Evolutionary conservation across 192 early-diverging fungal genomes (phyloP), one percentile per base, ranked within the genome.

Genomic region (Podila epigama): DNA sequence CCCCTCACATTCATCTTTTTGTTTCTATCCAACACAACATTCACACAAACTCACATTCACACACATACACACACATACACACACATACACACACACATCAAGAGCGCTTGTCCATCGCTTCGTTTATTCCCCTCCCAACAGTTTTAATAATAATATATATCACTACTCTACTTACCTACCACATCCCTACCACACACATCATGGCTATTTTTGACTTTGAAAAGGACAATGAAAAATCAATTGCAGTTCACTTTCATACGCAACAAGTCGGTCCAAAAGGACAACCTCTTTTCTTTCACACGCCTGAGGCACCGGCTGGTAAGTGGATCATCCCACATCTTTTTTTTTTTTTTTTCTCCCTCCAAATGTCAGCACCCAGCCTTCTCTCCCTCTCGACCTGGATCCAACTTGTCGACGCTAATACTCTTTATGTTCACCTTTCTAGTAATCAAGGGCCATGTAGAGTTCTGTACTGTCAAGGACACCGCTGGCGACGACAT

Each of bases 391-490:
- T 27, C 27, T 11, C 18, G 11, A 27, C 6, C 28, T 51, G 1
- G 50, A n/a, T 31, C 28, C 18, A 16, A n/a, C n/a, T n/a, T n/a
- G n/a, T n/a, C n/a, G n/a, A n/a, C n/a, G n/a, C 9, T 13, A 20
- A 36, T 27, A 3, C 37, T 58, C 8, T 22, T 37, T 22, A 28
- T 50, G 0, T 13, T 25, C 20, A 0, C 37, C 3, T 28, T 53
- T 6, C 10, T 50, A 65, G 70, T 73, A 28, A 66, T 68, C 36
- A 61, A 20, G 1, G 72, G 72, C 5, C 53, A 77, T 51, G 60
- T 77, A 13, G 72, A 77, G 33, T 77, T 77, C 37, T 41, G 60
- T 22, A 36, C 72, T 9, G 48, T 68, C 52, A 68, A 77, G 55
- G 65, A 66, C 1, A 63, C 65, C 15, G 58, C 51, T 12, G 72